Evolutionary conservation across 345 rosid genomes (phyloP), one percentile per base, ranked within the genome.

Genomic region (Citrus sp.): DNA sequence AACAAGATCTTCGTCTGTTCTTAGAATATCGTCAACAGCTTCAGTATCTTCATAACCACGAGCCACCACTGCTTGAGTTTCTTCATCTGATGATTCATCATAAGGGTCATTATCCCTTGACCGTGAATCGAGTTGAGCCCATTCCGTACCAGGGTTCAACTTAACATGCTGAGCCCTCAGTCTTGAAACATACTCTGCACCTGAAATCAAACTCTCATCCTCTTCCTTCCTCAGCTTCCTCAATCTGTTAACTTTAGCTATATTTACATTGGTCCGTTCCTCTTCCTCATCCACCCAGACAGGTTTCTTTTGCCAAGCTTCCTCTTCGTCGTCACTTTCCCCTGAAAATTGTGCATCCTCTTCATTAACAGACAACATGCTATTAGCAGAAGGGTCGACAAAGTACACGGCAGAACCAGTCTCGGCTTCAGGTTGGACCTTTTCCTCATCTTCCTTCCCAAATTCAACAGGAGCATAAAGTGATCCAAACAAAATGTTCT

Each of bases 221-320:
- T 92, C 98, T 77, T 88, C 95, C 81, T 92, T 91, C 84, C 97
- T 86, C 78, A 96, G 88, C 86, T 96, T 96, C 84, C 98, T 94
- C 83, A 96, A 77, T 75, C 99, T 89, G 73, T 89, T 96, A 54
- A 87, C 92, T 35, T 73, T 81, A 58, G 91, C 87, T 66, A 94
- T 92, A 72, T 94, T 82, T 42, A 96, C 59, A 24, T 55, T 82
- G 6, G 89, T 67, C 66, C 81, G 76, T 72, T 86, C 90, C 87
- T 96, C 98, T 85, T 96, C 99, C 64, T 96, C 98, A 79, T 96
- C 99, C 55, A 88, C 92, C 98, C 99, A 96, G 2, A 78, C 97
- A 67, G 98, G 88, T 80, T 87, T 86, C 80, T 87, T 88, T 74
- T 80, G 73, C 69, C 77, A 71, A 40, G 66, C 80, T 70, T 75